Conservation (phyloP, 73 alveolate species). For the Symbiodinium pilosum region DNA sequence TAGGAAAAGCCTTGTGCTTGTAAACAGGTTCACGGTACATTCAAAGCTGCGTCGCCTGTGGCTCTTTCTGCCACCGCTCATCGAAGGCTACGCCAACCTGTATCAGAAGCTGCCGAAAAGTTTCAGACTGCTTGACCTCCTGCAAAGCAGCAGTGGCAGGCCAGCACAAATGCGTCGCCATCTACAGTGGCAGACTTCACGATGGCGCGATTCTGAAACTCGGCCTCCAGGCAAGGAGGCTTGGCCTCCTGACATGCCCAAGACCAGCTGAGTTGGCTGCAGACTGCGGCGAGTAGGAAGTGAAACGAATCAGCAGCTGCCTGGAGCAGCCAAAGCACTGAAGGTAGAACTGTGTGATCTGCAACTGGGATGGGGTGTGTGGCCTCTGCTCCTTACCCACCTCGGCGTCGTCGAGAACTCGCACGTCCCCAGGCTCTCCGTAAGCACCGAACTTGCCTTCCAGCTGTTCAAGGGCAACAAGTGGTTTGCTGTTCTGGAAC, state of each 20-base stretch:
- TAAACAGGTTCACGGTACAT: too few relatives aligned
- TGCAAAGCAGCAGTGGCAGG: not conserved
- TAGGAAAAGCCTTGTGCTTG: too few relatives aligned
- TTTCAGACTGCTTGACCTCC: not conserved
- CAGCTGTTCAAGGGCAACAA: not conserved
- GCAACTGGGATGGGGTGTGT: too few relatives aligned
- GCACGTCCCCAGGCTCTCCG: not conserved
- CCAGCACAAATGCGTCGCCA: conserved; percentile 5
- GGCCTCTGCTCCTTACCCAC: not conserved
- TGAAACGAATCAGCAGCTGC: not conserved
- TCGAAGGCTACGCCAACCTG: not conserved
- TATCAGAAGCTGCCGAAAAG: not conserved
- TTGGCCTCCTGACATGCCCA: too few relatives aligned
- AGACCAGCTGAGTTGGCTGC: not conserved
- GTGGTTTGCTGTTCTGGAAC: too few relatives aligned
- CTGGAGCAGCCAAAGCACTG: not conserved
- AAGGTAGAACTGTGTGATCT: too few relatives aligned
- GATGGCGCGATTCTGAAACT: not conserved
- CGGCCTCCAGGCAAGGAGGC: conserved; percentile 1
- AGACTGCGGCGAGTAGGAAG: not conserved
- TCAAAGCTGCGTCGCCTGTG: not conserved
- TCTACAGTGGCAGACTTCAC: not conserved
- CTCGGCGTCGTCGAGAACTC: not conserved
- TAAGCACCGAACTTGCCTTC: conserved; percentile 15
- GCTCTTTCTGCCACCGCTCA: conserved; percentile 21